Conservation (phyloP, 129 eudicot species). For the Mikania micrantha region DNA sequence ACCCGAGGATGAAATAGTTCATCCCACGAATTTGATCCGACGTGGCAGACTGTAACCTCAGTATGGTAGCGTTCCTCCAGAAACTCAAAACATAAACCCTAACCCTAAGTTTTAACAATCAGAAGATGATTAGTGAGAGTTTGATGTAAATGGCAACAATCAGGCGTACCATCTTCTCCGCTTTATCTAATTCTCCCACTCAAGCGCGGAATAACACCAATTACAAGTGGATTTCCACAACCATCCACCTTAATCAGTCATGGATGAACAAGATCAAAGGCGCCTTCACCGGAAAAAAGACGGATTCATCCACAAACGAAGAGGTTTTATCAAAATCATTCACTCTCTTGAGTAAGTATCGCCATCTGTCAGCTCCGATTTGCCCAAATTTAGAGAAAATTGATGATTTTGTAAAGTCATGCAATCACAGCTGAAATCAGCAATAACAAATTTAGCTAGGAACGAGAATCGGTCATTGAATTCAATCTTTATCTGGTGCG, state of each 20-base stretch:
- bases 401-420: neutral
- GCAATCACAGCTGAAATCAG: neutral
- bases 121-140: neutral
- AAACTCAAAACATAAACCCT: slow-evolving; percentile 25
- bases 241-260: slow-evolving; percentile 42
- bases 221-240: slow-evolving; percentile 49
- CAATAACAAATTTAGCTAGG: slow-evolving; percentile 5
- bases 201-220: slow-evolving; percentile 13
- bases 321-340: slow-evolving; percentile 35
- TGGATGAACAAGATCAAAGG: slow-evolving; percentile 84
- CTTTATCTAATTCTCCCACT: slow-evolving; percentile 13
- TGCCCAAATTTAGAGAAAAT: neutral
- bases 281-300: slow-evolving; percentile 52
- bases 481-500: neutral
- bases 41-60: neutral
- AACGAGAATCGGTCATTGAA: neutral
- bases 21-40: slow-evolving; percentile 1
- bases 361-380: neutral
- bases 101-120: neutral
- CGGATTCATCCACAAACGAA: slow-evolving; percentile 33
- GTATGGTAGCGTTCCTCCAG: slow-evolving; percentile 7
- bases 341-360: slow-evolving; percentile 71
- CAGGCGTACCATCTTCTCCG: slow-evolving; percentile 18
- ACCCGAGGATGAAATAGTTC: too few species aligned
- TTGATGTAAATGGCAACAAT: slow-evolving; percentile 30